Conservation (phyloP, 345 rosid genomes). For the Salix purpurea region DNA sequence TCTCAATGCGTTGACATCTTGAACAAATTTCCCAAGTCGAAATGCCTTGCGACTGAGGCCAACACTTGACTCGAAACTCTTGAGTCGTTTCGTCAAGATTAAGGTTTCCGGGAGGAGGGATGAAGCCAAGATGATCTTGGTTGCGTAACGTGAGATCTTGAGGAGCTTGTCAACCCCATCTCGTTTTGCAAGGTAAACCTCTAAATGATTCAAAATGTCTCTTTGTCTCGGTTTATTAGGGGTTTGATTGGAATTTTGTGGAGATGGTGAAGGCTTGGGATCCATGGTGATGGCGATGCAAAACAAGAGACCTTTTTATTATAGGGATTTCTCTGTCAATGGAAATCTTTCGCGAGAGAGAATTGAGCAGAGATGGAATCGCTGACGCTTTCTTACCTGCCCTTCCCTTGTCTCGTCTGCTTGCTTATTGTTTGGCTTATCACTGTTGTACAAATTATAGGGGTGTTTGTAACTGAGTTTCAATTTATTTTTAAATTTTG, state of each 20-base stretch:
- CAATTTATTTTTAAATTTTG: no score
- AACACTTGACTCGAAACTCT: conserved; percentile 84
- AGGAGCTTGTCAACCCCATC: conserved; percentile 92
- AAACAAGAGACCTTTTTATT: neutral
- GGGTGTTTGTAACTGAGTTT: no score
- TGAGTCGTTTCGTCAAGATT: conserved; percentile 40
- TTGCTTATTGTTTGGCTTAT: neutral
- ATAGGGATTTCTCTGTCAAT: neutral
- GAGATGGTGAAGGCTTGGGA: neutral
- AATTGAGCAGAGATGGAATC: neutral
- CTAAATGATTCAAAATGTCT: conserved; percentile 39
- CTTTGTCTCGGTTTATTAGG: neutral
- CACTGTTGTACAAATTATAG: neutral
- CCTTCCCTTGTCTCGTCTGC: neutral
- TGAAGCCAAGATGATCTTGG: conserved; percentile 75
- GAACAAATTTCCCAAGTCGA: conserved; percentile 86
- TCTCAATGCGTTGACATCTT: conserved; percentile 71
- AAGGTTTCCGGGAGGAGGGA: conserved; percentile 48
- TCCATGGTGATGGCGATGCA: neutral
- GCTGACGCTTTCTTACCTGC: neutral
- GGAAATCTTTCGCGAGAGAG: neutral
- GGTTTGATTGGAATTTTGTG: neutral
- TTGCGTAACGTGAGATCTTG: conserved; percentile 80
- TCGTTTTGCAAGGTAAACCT: conserved; percentile 50
- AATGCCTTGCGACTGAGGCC: conserved; percentile 98